Conservation (phyloP, 768 basidiomycete species). For the Boletus rubescentipes region DNA sequence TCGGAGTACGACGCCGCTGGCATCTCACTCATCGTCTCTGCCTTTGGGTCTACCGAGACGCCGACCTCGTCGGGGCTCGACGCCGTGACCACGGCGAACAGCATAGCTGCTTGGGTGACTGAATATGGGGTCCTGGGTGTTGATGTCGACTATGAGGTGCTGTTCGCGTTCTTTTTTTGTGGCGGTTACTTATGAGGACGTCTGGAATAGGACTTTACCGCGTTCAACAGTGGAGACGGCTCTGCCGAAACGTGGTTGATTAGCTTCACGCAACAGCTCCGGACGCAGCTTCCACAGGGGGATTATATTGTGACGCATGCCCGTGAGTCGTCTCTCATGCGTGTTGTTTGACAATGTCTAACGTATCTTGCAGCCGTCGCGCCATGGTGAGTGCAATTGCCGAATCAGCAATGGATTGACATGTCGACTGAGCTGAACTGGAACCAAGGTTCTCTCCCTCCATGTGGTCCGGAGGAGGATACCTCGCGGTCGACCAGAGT, state of each 20-base stretch:
- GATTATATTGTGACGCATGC: slow-evolving; percentile 37
- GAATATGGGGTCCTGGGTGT: slow-evolving; percentile 48
- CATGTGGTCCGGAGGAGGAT: slow-evolving; percentile 32
- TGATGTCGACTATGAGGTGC: slow-evolving; percentile 54
- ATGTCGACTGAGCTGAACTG: background rate
- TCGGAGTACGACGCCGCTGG: slow-evolving; percentile 51
- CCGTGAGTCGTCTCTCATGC: slow-evolving; percentile 24
- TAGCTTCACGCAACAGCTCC: slow-evolving; percentile 34
- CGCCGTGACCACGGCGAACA: slow-evolving; percentile 40
- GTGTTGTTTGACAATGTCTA: background rate
- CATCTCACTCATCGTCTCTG: slow-evolving; percentile 56
- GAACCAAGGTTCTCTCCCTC: slow-evolving; percentile 20
- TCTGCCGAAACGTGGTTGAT: slow-evolving; percentile 37
- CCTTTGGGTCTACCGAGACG: slow-evolving; percentile 45
- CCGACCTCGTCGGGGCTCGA: slow-evolving; percentile 45
- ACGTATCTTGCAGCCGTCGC: slow-evolving; percentile 16
- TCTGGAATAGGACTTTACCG: slow-evolving; percentile 31
- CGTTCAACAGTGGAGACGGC: slow-evolving; percentile 37
- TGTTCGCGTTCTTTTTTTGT: background rate
- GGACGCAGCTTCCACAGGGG: slow-evolving; percentile 32
- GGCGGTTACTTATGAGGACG: background rate
- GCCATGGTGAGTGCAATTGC: slow-evolving; percentile 16
- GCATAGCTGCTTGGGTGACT: slow-evolving; percentile 47
- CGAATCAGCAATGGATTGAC: background rate
- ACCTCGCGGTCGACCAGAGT: slow-evolving; percentile 35